Conservation (phyloP, 176 grass and related monocot genomes). For the Phyllostachys edulis region DNA sequence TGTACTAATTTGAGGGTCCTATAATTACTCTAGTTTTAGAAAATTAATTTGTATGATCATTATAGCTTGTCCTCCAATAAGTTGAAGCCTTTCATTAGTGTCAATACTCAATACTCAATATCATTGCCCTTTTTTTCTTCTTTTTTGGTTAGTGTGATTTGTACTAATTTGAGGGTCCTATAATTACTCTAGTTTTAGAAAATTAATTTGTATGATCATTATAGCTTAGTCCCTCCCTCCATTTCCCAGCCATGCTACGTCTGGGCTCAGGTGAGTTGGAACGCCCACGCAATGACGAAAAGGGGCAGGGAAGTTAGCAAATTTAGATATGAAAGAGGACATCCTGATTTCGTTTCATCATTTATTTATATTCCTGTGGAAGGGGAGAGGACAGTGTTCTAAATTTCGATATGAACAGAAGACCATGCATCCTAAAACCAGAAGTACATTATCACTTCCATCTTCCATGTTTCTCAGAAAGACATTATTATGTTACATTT, state of each 20-base stretch:
- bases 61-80: not conserved
- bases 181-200: not conserved
- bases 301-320: not conserved
- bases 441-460: not conserved
- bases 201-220: constrained; percentile 2
- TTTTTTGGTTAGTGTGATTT: not conserved
- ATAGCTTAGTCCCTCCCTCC: not conserved
- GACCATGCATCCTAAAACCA: not conserved
- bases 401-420: not conserved
- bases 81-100: not conserved
- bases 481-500: not conserved
- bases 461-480: not conserved
- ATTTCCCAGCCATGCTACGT: not conserved
- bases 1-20: not conserved
- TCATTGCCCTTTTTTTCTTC: not conserved
- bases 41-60: not conserved
- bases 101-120: not conserved
- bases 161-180: not conserved
- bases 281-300: not conserved
- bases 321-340: not conserved
- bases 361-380: not conserved
- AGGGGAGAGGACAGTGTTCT: not conserved
- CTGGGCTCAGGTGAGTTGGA: not conserved
- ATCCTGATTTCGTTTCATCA: not conserved
- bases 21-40: not conserved